phyloP scores from a whole-genome alignment of 2,329 filamentous ascomycete species.

The Chaetomiaceae sp. region DNA sequence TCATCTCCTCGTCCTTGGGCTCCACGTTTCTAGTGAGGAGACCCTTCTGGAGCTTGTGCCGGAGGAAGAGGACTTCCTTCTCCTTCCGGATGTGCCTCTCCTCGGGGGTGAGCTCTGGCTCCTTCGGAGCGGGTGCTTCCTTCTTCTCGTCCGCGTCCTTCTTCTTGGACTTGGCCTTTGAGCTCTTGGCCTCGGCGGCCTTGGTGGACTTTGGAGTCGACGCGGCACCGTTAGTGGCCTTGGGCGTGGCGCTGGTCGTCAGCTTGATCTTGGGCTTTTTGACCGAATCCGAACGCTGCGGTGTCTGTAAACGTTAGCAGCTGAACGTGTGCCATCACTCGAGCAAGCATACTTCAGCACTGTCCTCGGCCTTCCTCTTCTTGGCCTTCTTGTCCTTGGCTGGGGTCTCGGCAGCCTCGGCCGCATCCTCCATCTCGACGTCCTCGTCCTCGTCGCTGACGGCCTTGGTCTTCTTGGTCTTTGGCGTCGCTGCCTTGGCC shows the following conservation, averaged over 20 bases:
- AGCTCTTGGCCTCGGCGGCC: slow-evolving; percentile 47
- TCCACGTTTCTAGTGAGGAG: slow-evolving; percentile 79
- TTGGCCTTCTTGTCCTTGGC: slow-evolving; percentile 52
- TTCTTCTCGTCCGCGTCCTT: slow-evolving; percentile 58
- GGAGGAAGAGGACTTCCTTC: slow-evolving; percentile 83
- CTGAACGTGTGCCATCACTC: neutral
- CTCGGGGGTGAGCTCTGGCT: slow-evolving; percentile 54
- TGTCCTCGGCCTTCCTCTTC: slow-evolving; percentile 86
- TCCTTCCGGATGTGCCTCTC: slow-evolving; percentile 57
- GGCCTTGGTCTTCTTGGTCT: slow-evolving; percentile 48
- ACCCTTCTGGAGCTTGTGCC: slow-evolving; percentile 91
- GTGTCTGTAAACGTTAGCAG: slow-evolving; percentile 39
- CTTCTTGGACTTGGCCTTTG: slow-evolving; percentile 46
- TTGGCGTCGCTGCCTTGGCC: slow-evolving; percentile 43
- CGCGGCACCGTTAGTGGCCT: slow-evolving; percentile 58
- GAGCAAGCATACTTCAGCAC: slow-evolving; percentile 59
- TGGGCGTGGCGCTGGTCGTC: slow-evolving; percentile 62
- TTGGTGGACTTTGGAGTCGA: slow-evolving; percentile 52
- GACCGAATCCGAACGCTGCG: slow-evolving; percentile 56
- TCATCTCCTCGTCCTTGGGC: slow-evolving; percentile 84
- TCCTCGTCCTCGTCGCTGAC: slow-evolving; percentile 53
- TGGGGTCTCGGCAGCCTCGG: slow-evolving; percentile 41
- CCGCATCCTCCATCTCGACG: slow-evolving; percentile 56
- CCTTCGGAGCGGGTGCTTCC: slow-evolving; percentile 43
- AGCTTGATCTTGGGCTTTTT: slow-evolving; percentile 67